Evolutionary conservation across 805 yeast species (phyloP).

Genomic region (Candida palmyrensis): DNA sequence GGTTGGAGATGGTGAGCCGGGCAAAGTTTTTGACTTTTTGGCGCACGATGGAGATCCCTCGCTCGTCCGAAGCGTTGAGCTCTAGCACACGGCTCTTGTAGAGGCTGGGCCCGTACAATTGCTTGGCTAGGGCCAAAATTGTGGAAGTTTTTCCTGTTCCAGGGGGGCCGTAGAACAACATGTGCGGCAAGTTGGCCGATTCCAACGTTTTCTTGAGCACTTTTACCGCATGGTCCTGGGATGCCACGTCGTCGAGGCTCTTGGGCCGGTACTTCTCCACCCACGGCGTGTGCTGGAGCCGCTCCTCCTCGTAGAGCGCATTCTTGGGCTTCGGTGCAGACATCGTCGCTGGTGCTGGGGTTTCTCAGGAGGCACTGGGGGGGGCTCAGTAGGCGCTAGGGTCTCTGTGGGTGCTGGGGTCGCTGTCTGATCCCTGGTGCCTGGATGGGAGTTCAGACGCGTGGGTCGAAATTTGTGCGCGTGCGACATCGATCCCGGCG

Average conservation of each 20-base stretch:
- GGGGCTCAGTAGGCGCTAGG: no score
- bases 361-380: no score
- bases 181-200: constrained; percentile 83
- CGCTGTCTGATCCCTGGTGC: no score
- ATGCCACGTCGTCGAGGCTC: constrained; percentile 77
- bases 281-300: constrained; percentile 70
- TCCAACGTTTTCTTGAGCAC: constrained; percentile 75
- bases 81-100: constrained; percentile 71
- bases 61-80: constrained; percentile 84
- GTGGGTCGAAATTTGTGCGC: no score
- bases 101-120: constrained; percentile 67
- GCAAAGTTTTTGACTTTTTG: constrained; percentile 86
- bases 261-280: constrained; percentile 93
- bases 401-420: no score
- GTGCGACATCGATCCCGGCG: no score
- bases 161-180: constrained; percentile 91
- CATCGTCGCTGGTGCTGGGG: no score
- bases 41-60: constrained; percentile 85
- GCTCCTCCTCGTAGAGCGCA: constrained; percentile 31
- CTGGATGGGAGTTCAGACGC: no score
- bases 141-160: constrained; percentile 94
- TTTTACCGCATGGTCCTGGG: constrained; percentile 85
- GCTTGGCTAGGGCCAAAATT: constrained; percentile 74
- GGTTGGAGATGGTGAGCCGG: constrained; percentile 75
- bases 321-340: not conserved